Percentiles rank a stretch among this genome's conserved stretches.
Conservation (phyloP, 257 asterid species). For the Fraxinus anomala region DNA sequence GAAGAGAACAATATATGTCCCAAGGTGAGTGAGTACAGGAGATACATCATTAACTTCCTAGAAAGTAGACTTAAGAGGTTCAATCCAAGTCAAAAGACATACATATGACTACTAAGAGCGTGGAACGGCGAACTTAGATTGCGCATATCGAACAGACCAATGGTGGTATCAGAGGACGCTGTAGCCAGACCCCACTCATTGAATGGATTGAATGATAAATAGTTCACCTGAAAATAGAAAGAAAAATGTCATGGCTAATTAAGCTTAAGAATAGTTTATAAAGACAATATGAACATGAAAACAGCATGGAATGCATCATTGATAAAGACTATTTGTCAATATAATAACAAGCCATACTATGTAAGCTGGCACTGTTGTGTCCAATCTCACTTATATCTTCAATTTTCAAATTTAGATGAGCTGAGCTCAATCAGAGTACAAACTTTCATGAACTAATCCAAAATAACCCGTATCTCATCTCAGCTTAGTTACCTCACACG, state of each 20-base stretch:
- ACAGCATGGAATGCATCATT: slow-evolving; percentile 12
- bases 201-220: slow-evolving; percentile 81
- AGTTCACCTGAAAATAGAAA: slow-evolving; percentile 70
- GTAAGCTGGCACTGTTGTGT: background rate
- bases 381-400: background rate
- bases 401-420: background rate
- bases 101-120: slow-evolving; percentile 74
- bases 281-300: slow-evolving; percentile 12
- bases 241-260: slow-evolving; percentile 13
- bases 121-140: slow-evolving; percentile 80
- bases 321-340: background rate
- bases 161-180: slow-evolving; percentile 91
- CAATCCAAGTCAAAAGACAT: slow-evolving; percentile 36
- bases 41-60: background rate
- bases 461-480: background rate
- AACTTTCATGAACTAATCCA: background rate
- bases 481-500: background rate
- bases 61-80: background rate
- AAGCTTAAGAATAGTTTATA: slow-evolving; percentile 5
- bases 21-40: background rate
- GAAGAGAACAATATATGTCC: background rate
- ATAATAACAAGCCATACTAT: background rate
- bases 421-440: background rate
- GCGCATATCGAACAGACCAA: slow-evolving; percentile 88
- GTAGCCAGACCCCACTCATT: slow-evolving; percentile 93